Percentiles rank a stretch among this genome's conserved stretches.
Evolutionary conservation across 129 eudicot genomes (phyloP).

Genomic region (Dittrichia graveolens): DNA sequence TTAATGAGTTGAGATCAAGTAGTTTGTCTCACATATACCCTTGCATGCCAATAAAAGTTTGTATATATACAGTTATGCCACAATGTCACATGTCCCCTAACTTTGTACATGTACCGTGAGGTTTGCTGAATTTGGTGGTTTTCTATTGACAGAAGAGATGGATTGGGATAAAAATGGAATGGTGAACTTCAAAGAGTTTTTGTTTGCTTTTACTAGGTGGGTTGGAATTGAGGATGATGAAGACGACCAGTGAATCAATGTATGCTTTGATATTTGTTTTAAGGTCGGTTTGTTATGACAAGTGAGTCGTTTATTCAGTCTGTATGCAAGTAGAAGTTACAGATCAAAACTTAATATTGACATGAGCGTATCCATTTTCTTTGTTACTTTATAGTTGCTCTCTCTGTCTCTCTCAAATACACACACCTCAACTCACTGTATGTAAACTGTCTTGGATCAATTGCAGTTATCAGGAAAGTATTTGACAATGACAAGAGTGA

Average conservation of each 20-base stretch:
- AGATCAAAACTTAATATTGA: constrained; percentile 2
- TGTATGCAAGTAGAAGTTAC: neutral
- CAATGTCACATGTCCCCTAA: too few relatives aligned
- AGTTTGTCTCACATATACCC: too few relatives aligned
- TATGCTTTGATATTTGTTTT: constrained; percentile 1
- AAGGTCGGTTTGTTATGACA: constrained; percentile 5
- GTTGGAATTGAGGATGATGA: constrained; percentile 84
- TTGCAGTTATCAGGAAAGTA: too few relatives aligned
- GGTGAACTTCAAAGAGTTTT: constrained; percentile 90
- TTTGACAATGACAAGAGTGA: too few relatives aligned
- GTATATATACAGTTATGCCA: too few relatives aligned
- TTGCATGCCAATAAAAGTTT: too few relatives aligned
- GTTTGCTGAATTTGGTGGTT: constrained; percentile 9
- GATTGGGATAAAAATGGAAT: constrained; percentile 96
- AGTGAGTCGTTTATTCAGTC: neutral
- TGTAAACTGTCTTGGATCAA: too few relatives aligned
- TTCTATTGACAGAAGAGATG: constrained; percentile 78
- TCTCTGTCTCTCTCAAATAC: too few relatives aligned
- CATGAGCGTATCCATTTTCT: constrained; percentile 26
- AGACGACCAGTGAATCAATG: constrained; percentile 55
- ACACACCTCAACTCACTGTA: too few relatives aligned
- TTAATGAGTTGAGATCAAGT: too few relatives aligned
- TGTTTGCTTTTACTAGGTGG: constrained; percentile 89
- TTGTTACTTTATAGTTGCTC: neutral
- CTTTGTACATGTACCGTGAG: too few relatives aligned